Evolutionary conservation across 306 rosid genomes (phyloP).

Genomic region (Gillenia trifoliata): DNA sequence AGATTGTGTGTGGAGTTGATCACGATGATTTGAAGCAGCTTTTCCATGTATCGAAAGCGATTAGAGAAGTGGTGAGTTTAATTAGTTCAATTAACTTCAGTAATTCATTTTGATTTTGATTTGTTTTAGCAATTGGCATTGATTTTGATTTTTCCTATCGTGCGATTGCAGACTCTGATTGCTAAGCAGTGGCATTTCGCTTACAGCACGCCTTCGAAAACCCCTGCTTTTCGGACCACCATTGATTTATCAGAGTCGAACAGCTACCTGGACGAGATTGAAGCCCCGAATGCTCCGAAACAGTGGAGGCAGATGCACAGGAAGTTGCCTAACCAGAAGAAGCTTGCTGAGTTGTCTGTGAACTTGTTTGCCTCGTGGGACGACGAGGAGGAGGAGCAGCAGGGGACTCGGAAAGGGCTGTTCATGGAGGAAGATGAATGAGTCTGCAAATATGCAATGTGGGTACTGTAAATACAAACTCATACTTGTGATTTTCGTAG

Average conservation of each 20-base stretch:
- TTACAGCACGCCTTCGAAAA: slow-evolving; percentile 61
- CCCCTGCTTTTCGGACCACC: slow-evolving; percentile 22
- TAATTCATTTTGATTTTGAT: neutral
- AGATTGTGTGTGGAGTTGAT: slow-evolving; percentile 56
- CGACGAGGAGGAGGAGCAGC: slow-evolving; percentile 10
- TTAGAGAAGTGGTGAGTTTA: slow-evolving; percentile 56
- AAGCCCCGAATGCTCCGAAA: slow-evolving; percentile 55
- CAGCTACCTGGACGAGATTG: slow-evolving; percentile 31
- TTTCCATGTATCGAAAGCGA: slow-evolving; percentile 47
- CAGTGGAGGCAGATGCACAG: slow-evolving; percentile 16
- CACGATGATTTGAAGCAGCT: slow-evolving; percentile 76
- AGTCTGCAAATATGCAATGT: neutral
- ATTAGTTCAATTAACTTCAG: neutral
- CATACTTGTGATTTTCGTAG: slow-evolving; percentile 11
- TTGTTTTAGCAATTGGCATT: neutral
- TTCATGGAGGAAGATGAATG: neutral
- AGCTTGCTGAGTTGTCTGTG: slow-evolving; percentile 39
- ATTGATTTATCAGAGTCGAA: slow-evolving; percentile 24
- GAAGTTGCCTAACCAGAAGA: slow-evolving; percentile 27
- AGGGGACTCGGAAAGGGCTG: neutral
- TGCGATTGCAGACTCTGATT: slow-evolving; percentile 38
- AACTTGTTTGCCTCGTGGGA: slow-evolving; percentile 37
- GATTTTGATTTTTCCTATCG: slow-evolving; percentile 13
- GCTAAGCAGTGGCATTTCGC: slow-evolving; percentile 61
- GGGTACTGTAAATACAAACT: slow-evolving; percentile 31